phyloP scores from a whole-genome alignment of 805 yeast genomes.

The Zygosaccharomyces bisporus region DNA sequence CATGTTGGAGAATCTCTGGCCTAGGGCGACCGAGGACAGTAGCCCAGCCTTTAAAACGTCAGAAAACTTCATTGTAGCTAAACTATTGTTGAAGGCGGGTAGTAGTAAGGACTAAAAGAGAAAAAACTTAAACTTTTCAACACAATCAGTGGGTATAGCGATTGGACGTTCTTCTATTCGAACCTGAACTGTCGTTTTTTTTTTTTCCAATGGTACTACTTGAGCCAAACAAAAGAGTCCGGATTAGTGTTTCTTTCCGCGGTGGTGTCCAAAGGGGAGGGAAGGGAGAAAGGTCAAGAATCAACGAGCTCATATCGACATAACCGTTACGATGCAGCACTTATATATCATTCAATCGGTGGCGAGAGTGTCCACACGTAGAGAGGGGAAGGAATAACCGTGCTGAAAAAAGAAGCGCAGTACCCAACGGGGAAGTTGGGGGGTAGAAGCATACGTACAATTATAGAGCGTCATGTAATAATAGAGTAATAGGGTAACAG shows the following conservation, averaged over 20 bases:
- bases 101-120: background rate
- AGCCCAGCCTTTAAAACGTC: constrained; percentile 7
- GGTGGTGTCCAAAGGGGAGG: background rate
- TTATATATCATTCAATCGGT: background rate
- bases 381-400: background rate
- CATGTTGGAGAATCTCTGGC: constrained; percentile 8
- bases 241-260: constrained; percentile 8
- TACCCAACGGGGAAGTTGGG: background rate
- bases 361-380: background rate
- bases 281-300: background rate
- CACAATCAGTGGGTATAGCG: constrained; percentile 1
- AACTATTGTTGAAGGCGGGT: background rate
- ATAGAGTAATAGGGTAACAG: background rate
- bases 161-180: constrained; percentile 8
- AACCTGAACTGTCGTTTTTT: constrained; percentile 3
- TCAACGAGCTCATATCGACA: background rate
- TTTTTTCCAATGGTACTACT: too few species aligned
- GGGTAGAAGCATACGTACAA: background rate
- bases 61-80: constrained; percentile 11
- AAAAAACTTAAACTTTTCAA: background rate
- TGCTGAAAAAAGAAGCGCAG: background rate
- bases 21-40: constrained; percentile 13
- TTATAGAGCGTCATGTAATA: background rate
- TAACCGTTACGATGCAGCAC: background rate
- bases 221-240: constrained; percentile 1